phyloP scores from a whole-genome alignment of 345 rosid species.

The Eutrema heterophyllum region DNA sequence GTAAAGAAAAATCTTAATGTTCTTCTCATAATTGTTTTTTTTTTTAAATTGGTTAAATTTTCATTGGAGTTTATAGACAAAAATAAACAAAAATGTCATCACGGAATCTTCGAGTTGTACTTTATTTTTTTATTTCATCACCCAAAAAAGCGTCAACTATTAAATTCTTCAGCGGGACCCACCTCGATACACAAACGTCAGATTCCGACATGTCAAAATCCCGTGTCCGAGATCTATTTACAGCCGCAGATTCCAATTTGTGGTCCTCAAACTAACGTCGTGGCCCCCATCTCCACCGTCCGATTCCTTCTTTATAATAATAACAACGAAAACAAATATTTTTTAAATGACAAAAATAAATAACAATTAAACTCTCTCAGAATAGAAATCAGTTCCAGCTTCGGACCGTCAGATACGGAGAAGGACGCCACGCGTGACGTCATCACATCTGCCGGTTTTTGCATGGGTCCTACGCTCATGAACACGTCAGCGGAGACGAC shows the following conservation, averaged over 20 bases:
- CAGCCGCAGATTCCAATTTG: slow-evolving; percentile 38
- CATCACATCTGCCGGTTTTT: not conserved
- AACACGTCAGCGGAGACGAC: slow-evolving; percentile 28
- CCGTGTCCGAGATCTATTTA: slow-evolving; percentile 28
- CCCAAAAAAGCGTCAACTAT: slow-evolving; percentile 21
- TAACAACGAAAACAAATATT: not conserved
- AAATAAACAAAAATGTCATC: slow-evolving; percentile 5
- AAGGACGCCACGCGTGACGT: slow-evolving; percentile 9
- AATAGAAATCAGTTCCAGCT: slow-evolving; percentile 7
- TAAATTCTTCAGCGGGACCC: slow-evolving; percentile 9
- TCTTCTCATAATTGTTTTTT: too few species aligned
- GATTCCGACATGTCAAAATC: slow-evolving; percentile 22
- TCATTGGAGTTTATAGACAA: slow-evolving; percentile 1
- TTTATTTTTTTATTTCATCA: not conserved
- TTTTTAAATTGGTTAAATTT: too few species aligned
- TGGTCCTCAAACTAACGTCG: slow-evolving; percentile 23
- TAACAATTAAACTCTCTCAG: slow-evolving; percentile 4
- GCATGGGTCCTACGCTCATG: not conserved
- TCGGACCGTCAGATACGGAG: slow-evolving; percentile 26
- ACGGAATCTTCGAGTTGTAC: slow-evolving; percentile 19
- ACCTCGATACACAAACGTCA: slow-evolving; percentile 3
- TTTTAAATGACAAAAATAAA: not conserved
- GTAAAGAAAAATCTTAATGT: too few species aligned
- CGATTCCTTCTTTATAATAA: not conserved
- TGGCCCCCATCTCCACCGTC: slow-evolving; percentile 19